These are phyloP conservation scores for Podila epigama DNA, from an alignment of 192 early-diverging fungal genomes.

Conservation along the genomic window DNA sequence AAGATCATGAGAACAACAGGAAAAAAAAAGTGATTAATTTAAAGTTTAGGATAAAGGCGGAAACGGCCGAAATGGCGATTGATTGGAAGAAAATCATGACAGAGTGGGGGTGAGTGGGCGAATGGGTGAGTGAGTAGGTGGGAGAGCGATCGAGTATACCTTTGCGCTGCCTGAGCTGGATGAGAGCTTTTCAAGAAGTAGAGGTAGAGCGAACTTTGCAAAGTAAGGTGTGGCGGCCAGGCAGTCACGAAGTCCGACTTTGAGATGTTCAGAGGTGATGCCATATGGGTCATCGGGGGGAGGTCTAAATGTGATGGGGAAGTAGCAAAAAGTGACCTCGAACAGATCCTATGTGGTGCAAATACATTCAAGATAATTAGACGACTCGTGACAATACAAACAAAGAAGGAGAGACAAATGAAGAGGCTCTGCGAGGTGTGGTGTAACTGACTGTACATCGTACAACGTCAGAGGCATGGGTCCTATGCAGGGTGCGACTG, in stretches of 20 bases:
- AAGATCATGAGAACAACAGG: conserved; percentile 14
- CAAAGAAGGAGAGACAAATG: background rate
- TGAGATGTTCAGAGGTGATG: conserved; percentile 93
- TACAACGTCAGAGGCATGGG: background rate
- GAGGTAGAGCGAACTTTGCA: conserved; percentile 83
- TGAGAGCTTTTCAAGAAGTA: conserved; percentile 89
- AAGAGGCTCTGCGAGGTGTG: no score
- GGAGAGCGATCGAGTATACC: conserved; percentile 51
- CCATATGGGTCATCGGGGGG: conserved; percentile 94
- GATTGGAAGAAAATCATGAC: no score
- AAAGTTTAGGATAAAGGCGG: conserved; percentile 18
- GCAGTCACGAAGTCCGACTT: conserved; percentile 76
- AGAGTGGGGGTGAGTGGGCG: background rate
- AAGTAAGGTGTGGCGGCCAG: conserved; percentile 82
- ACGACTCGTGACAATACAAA: background rate
- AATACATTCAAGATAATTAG: no score
- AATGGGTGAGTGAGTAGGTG: background rate
- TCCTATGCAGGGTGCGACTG: background rate
- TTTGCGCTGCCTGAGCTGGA: conserved; percentile 90
- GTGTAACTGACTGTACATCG: background rate
- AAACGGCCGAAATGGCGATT: background rate
- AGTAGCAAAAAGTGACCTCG: conserved; percentile 98
- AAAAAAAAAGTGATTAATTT: conserved; percentile 23
- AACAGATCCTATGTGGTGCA: conserved; percentile 77
- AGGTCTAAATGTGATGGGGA: conserved; percentile 98